Base-by-base conservation (phyloP, 768 basidiomycete genomes). In the Xerocomellus dryophilus region DNA sequence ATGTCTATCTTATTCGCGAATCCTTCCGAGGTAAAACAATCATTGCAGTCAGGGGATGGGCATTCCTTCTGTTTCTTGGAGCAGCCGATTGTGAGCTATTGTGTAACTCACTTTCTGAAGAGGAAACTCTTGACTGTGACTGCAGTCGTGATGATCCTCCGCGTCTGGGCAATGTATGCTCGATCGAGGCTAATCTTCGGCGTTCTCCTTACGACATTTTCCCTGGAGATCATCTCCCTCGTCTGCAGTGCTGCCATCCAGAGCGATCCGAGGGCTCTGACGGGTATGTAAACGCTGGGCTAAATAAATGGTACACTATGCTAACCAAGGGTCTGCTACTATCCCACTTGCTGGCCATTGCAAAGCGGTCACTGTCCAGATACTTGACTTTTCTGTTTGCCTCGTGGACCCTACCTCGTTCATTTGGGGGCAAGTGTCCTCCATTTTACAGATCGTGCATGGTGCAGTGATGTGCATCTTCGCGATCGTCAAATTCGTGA, bases 81-180 rank as follows among this genome's bases (percentile, higher is more conserved):
- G 31, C 29, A 45, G 39, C 39, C 18, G 39, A 40, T 40, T 12
- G 39, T 40, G 39, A 40, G 39, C 21, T 20, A 38, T n/a, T n/a
- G 36, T 38, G 36, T n/a, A 4, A 8, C 17, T n/a, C 9, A n/a
- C n/a, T 0, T 10, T 38, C n/a, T n/a, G 36, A 38, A n/a, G 10
- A n/a, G 36, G 2, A n/a, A n/a, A 8, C 15, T 17, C 36, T n/a
- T 38, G n/a, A n/a, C 4, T 17, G n/a, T 9, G 36, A n/a, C n/a
- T 17, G n/a, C n/a, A 38, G 36, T 38, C 7, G 8, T n/a, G 36
- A 38, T n/a, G 36, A n/a, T 38, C 8, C 50, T 45, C 31, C 31
- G 51, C 14, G 38, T 48, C 11, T 53, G 51, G 51, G 38, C 27
- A 6, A 48, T 53, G 46, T 49, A 50, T 32, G n/a, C 32, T 40